phyloP scores from a whole-genome alignment of 345 rosid genomes.

The Arabidopsis arenosa region DNA sequence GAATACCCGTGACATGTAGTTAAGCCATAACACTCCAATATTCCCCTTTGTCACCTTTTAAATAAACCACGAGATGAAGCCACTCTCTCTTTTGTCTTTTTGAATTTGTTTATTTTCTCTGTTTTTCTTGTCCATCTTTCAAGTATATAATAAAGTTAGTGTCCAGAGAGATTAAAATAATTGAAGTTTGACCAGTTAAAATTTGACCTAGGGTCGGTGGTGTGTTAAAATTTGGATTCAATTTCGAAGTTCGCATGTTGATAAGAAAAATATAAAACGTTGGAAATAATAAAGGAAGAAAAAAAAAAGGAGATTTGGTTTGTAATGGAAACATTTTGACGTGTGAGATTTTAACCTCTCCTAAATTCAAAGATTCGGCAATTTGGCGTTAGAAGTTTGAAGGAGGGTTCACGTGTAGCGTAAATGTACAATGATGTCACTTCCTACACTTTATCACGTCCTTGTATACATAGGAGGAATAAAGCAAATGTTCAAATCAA shows the following conservation, averaged over 20 bases:
- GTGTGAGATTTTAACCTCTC: constrained; percentile 2
- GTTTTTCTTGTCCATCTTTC: background rate
- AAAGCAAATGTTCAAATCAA: constrained; percentile 1
- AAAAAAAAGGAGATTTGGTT: background rate
- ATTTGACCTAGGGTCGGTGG: background rate
- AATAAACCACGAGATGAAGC: constrained; percentile 39
- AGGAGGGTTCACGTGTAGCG: constrained; percentile 37
- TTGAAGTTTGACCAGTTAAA: constrained; percentile 2
- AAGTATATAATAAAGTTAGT: background rate
- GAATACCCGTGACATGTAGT: constrained; percentile 43
- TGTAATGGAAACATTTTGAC: constrained; percentile 17
- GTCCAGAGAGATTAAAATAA: background rate
- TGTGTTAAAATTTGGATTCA: background rate
- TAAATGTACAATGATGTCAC: constrained; percentile 36
- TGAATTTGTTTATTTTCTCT: constrained; percentile 4
- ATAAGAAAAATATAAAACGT: background rate
- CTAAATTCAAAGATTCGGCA: constrained; percentile 18
- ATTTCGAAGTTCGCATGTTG: background rate
- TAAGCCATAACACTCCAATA: constrained; percentile 43
- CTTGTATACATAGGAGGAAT: background rate
- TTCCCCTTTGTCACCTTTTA: constrained; percentile 43
- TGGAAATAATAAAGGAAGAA: background rate
- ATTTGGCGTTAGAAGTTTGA: background rate
- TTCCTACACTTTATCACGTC: constrained; percentile 14
- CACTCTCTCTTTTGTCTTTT: constrained; percentile 32